phyloP scores from a whole-genome alignment of 495 filamentous ascomycete species.

The Bacidia gigantensis region DNA sequence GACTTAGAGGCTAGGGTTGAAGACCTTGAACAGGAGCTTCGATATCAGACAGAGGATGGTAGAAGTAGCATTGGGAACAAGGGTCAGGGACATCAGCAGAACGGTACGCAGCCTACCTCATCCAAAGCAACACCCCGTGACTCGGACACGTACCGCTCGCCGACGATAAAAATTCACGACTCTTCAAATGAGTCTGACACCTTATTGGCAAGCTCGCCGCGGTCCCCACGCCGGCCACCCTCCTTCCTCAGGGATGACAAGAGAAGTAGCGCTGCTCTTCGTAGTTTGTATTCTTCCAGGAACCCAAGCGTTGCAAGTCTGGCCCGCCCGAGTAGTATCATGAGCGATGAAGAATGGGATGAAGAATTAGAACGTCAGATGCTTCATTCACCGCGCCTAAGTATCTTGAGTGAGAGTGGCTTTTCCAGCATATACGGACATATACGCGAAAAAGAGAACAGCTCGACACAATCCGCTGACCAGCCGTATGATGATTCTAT shows the following conservation, averaged over 20 bases:
- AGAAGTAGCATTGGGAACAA: too few relatives aligned
- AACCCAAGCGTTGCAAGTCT: conserved; percentile 24
- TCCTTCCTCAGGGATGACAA: conserved; percentile 52
- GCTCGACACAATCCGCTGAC: not conserved
- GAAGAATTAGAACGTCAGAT: conserved; percentile 22
- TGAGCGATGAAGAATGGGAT: conserved; percentile 24
- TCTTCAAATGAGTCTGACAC: not conserved
- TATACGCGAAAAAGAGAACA: conserved; percentile 2
- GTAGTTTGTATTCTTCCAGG: conserved; percentile 44
- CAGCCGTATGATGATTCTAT: not conserved
- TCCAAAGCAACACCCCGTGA: conserved; percentile 9
- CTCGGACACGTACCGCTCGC: conserved; percentile 17
- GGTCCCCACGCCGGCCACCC: conserved; percentile 38
- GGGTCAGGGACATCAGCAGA: conserved; percentile 4
- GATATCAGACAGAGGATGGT: not conserved
- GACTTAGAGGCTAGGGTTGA: conserved; percentile 55
- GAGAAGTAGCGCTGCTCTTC: conserved; percentile 48
- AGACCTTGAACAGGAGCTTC: conserved; percentile 26
- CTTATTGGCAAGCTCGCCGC: not conserved
- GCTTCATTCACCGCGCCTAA: conserved; percentile 49
- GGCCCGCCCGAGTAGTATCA: conserved; percentile 13
- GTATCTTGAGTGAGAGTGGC: conserved; percentile 67
- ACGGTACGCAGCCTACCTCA: conserved; percentile 18
- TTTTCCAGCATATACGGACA: conserved; percentile 51
- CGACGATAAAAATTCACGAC: conserved; percentile 11